Conservation (phyloP, 2,329 filamentous ascomycete genomes). For the Aureobasidium sp. region DNA sequence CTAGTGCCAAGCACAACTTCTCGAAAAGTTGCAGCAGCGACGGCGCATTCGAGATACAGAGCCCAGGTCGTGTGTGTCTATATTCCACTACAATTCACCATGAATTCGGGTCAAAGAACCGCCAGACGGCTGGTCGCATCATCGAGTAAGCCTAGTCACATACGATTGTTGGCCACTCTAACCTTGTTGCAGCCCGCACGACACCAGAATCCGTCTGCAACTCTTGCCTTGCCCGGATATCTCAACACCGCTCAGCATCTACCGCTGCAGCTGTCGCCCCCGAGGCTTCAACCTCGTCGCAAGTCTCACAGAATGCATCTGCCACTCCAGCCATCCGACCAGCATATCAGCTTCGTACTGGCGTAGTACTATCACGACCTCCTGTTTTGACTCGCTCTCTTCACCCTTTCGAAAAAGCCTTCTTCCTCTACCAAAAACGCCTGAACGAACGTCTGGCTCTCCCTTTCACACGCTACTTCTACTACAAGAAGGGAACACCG, state of each 20-base stretch:
- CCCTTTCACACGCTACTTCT: constrained; percentile 85
- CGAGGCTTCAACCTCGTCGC: constrained; percentile 21
- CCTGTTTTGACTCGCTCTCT: constrained; percentile 78
- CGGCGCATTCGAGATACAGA: neutral
- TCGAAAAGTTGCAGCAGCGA: constrained; percentile 8
- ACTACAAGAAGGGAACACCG: constrained; percentile 86
- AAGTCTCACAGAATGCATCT: constrained; percentile 23
- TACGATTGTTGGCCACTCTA: neutral
- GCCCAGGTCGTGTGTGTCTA: neutral
- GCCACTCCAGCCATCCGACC: constrained; percentile 40
- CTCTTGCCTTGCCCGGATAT: constrained; percentile 35
- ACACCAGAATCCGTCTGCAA: constrained; percentile 35
- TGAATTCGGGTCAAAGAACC: constrained; percentile 38
- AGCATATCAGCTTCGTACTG: constrained; percentile 44
- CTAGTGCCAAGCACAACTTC: constrained; percentile 4
- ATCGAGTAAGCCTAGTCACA: constrained; percentile 26
- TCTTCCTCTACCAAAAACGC: constrained; percentile 94
- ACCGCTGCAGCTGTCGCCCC: constrained; percentile 25
- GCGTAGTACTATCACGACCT: constrained; percentile 78
- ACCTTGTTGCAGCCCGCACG: constrained; percentile 22
- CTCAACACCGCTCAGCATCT: constrained; percentile 27
- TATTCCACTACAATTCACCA: constrained; percentile 16
- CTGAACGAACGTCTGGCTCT: constrained; percentile 86
- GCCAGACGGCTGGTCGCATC: constrained; percentile 34
- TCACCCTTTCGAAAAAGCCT: constrained; percentile 82